Percentiles rank a stretch among this genome's conserved stretches.
phyloP scores from a whole-genome alignment of 2,329 filamentous ascomycete genomes.

The Fusarium miscanthi region DNA sequence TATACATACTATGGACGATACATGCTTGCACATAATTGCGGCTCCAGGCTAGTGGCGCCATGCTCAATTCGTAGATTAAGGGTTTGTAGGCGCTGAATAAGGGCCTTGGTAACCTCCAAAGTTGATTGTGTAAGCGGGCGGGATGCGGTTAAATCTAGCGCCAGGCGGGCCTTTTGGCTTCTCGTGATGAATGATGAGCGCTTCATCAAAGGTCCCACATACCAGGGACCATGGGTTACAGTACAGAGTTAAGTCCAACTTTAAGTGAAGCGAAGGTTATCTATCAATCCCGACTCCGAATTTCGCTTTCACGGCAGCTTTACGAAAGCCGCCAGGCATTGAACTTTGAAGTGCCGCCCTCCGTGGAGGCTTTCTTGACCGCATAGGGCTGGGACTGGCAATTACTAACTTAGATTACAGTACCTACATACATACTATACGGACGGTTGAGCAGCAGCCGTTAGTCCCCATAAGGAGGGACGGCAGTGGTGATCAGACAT shows the following conservation, averaged over 20 bases:
- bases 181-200: background rate
- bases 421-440: background rate
- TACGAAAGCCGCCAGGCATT: background rate
- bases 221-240: background rate
- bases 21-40: background rate
- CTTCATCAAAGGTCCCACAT: constrained; percentile 16
- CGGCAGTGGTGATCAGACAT: constrained; percentile 20
- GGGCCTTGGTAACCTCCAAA: constrained; percentile 3
- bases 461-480: constrained; percentile 17
- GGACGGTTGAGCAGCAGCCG: background rate
- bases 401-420: background rate
- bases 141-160: constrained; percentile 17
- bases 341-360: constrained; percentile 17
- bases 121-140: constrained; percentile 30
- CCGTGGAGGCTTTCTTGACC: background rate
- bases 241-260: constrained; percentile 7
- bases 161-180: background rate
- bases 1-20: background rate
- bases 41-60: background rate
- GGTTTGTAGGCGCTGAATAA: constrained; percentile 10
- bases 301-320: constrained; percentile 14
- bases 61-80: background rate
- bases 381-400: constrained; percentile 31
- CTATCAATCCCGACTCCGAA: constrained; percentile 5
- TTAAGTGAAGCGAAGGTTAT: constrained; percentile 5